Conservation (phyloP, 177 flowering plant genomes). For the Telopea speciosissima region DNA sequence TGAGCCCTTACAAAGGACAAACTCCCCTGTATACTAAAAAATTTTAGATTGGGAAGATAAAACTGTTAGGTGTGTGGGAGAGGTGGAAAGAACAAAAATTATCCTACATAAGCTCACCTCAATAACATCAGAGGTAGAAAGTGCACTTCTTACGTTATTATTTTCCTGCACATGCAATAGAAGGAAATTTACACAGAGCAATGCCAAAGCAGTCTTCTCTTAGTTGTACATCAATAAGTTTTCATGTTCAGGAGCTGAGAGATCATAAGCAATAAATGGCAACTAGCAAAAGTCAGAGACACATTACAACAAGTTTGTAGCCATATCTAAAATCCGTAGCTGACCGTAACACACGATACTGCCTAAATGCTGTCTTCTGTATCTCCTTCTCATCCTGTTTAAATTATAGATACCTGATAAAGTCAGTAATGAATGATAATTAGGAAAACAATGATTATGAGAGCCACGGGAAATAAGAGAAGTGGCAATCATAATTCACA, state of each 20-base stretch:
- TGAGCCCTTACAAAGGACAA: too few species aligned
- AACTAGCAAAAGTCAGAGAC: constrained; percentile 2
- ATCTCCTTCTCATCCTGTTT: constrained; percentile 92
- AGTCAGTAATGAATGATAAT: constrained; percentile 15
- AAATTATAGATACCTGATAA: constrained; percentile 21
- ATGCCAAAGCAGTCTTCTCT: not conserved
- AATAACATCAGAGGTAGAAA: constrained; percentile 66
- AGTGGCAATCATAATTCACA: too few species aligned
- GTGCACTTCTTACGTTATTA: constrained; percentile 69
- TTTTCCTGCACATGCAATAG: constrained; percentile 52
- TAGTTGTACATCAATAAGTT: not conserved
- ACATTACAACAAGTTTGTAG: constrained; percentile 84
- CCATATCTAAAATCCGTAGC: constrained; percentile 84
- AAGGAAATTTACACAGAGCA: constrained; percentile 7
- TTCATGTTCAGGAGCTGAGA: not conserved
- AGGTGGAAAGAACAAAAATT: not conserved
- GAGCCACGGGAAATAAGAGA: not conserved
- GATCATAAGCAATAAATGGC: not conserved
- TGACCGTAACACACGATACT: constrained; percentile 54
- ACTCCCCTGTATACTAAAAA: too few species aligned
- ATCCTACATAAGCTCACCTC: constrained; percentile 46
- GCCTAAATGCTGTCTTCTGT: constrained; percentile 68
- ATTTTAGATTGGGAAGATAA: not conserved
- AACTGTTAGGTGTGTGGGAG: not conserved
- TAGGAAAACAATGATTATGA: not conserved